Conservation (phyloP, 1,284 basidiomycete species). For the Acaromyces ingoldii region DNA sequence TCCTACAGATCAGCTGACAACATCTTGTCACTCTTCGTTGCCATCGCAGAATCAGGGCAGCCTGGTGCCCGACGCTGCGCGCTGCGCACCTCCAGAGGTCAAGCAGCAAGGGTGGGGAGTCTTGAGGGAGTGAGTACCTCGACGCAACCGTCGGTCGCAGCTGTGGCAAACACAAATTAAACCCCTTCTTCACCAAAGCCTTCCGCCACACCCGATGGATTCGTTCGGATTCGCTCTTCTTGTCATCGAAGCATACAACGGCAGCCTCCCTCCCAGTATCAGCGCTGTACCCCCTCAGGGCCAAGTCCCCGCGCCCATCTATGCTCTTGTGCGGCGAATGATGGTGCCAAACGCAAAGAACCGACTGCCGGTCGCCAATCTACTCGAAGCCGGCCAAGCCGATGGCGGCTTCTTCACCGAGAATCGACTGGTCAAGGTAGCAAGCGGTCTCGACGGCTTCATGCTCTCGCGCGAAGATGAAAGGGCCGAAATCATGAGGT, state of each 20-base stretch:
- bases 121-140: constrained; percentile 67
- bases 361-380: constrained; percentile 61
- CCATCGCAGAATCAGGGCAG: constrained; percentile 16
- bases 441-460: constrained; percentile 80
- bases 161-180: too few relatives aligned
- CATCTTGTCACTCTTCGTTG: too few relatives aligned
- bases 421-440: constrained; percentile 81
- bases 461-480: constrained; percentile 76
- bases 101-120: constrained; percentile 70
- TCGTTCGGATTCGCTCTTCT: constrained; percentile 40
- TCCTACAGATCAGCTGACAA: not conserved
- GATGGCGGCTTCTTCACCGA: constrained; percentile 71
- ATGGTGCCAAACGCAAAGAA: constrained; percentile 79
- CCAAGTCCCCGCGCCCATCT: constrained; percentile 69
- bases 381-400: constrained; percentile 42
- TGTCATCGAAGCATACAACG: constrained; percentile 42
- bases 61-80: constrained; percentile 40
- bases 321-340: constrained; percentile 77
- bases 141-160: not conserved
- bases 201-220: constrained; percentile 20
- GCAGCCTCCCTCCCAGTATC: constrained; percentile 56
- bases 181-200: too few relatives aligned
- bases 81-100: constrained; percentile 73
- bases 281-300: constrained; percentile 71
- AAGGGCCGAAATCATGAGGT: constrained; percentile 60